These are phyloP conservation scores for Diaporthe citriasiana DNA, from an alignment of 2,329 filamentous ascomycete genomes.

Conservation along the genomic window DNA sequence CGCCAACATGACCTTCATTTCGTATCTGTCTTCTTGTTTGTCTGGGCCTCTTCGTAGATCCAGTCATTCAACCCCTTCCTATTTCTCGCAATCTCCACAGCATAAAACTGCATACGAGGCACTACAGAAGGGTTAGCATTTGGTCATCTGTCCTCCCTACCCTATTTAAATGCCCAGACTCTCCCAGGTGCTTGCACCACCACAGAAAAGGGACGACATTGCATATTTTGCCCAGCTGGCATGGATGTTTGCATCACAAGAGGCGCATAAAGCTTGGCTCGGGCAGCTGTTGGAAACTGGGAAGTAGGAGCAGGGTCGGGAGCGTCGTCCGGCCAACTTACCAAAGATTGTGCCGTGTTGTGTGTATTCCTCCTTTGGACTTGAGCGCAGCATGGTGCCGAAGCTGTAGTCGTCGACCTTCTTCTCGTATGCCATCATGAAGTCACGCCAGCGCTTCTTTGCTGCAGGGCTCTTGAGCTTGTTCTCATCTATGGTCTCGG, in stretches of 20 bases:
- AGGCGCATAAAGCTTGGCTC: conserved; percentile 59
- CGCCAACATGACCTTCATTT: conserved; percentile 33
- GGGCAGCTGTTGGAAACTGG: conserved; percentile 53
- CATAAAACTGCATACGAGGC: conserved; percentile 84
- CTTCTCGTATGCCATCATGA: conserved; percentile 94
- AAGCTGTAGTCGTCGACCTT: conserved; percentile 98
- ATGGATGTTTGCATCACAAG: neutral
- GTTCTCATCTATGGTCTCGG: conserved; percentile 86
- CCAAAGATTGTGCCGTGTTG: conserved; percentile 93
- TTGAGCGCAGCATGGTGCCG: conserved; percentile 89
- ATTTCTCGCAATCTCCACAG: conserved; percentile 85
- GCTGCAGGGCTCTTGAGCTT: conserved; percentile 97
- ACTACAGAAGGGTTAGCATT: conserved; percentile 50
- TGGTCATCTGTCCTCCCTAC: neutral
- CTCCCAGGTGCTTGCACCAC: too few species aligned
- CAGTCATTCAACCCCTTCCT: conserved; percentile 93
- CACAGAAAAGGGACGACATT: too few species aligned
- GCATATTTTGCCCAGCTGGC: neutral
- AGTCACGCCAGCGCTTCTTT: conserved; percentile 95
- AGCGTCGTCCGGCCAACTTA: conserved; percentile 56
- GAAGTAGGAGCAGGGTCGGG: neutral
- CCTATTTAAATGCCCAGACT: neutral
- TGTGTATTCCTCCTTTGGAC: conserved; percentile 85
- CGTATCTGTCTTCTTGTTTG: conserved; percentile 64
- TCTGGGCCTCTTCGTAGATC: conserved; percentile 89